Evolutionary conservation across 441 rosid species (phyloP), one percentile per base, ranked within the genome.

Genomic region (Omphalea diandra): DNA sequence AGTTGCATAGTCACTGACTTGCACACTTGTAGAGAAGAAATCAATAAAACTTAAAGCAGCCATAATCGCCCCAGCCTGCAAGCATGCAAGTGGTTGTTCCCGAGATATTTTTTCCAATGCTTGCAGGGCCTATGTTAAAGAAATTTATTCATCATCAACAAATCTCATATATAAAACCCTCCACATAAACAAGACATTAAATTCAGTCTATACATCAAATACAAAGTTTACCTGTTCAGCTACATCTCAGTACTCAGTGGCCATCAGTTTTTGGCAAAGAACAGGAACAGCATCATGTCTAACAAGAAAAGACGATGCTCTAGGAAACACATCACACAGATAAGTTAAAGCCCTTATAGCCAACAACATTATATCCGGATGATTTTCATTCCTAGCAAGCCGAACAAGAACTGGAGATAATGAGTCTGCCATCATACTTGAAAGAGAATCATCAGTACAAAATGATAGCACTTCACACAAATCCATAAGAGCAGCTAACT

Each of bases 101-200:
- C 86, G 87, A 36, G 99, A 93, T 68, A 96, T 88, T 87, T 96
- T 96, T 85, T 88, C 97, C 86, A 96, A 81, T 73, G 99, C 98
- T 93, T 96, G 97, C 87, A 96, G 82, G 83, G 97, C 91, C 99
- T 93, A 66, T 80, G 67, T 26, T 20, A 67, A 73, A 66, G 71
- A 47, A 41, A 71, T 3, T n/a, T n/a, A n/a, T n/a, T n/a, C n/a
- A n/a, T n/a, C n/a, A n/a, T n/a, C n/a, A n/a, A n/a, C n/a, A n/a
- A n/a, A n/a, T n/a, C n/a, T n/a, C n/a, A n/a, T n/a, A 44, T 36
- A 35, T 3, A 26, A 69, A 40, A 58, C 54, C 22, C 38, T 63
- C 44, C n/a, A n/a, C n/a, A n/a, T n/a, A n/a, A n/a, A n/a, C n/a
- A n/a, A n/a, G n/a, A n/a, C 24, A 15, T 26, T 57, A 65, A 36